Conservation (phyloP, 176 grass and related monocot species). For the Microstegium vimineum region DNA sequence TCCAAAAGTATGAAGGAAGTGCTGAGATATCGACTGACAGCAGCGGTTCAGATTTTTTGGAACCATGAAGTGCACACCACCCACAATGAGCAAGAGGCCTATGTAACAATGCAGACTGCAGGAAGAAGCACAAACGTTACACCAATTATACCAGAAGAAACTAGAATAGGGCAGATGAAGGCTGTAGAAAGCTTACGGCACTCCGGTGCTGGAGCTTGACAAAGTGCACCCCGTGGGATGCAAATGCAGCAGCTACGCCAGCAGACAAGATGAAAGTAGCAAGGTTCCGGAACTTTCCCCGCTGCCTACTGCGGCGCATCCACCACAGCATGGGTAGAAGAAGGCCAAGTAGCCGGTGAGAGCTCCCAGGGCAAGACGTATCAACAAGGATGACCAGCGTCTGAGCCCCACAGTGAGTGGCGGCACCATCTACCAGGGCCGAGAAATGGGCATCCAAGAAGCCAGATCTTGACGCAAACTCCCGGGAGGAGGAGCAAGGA, state of each 20-base stretch:
- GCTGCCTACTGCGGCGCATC: conserved; percentile 28
- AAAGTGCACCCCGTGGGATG: conserved; percentile 57
- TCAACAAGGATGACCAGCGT: conserved; percentile 55
- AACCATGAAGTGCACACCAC: conserved; percentile 51
- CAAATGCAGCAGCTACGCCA: conserved; percentile 24
- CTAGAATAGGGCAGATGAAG: neutral
- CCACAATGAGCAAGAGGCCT: conserved; percentile 37
- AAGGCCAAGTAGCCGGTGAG: conserved; percentile 34
- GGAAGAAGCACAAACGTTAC: conserved; percentile 19
- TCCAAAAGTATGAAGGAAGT: conserved; percentile 67
- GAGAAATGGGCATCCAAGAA: conserved; percentile 35
- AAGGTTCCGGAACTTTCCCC: conserved; percentile 39
- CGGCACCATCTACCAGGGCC: conserved; percentile 12
- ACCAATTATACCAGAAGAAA: neutral
- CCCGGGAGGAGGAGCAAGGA: conserved; percentile 34
- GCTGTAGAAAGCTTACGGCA: conserved; percentile 45
- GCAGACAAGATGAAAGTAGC: conserved; percentile 39
- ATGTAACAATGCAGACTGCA: conserved; percentile 46
- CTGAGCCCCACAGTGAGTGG: conserved; percentile 1
- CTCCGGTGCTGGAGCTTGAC: conserved; percentile 32
- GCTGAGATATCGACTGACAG: conserved; percentile 63
- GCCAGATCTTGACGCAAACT: conserved; percentile 36
- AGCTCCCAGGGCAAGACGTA: conserved; percentile 29
- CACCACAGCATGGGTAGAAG: conserved; percentile 47
- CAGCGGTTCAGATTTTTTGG: conserved; percentile 29